Conservation (phyloP, 2,329 filamentous ascomycete species). For the Apiospora malaysiana region DNA sequence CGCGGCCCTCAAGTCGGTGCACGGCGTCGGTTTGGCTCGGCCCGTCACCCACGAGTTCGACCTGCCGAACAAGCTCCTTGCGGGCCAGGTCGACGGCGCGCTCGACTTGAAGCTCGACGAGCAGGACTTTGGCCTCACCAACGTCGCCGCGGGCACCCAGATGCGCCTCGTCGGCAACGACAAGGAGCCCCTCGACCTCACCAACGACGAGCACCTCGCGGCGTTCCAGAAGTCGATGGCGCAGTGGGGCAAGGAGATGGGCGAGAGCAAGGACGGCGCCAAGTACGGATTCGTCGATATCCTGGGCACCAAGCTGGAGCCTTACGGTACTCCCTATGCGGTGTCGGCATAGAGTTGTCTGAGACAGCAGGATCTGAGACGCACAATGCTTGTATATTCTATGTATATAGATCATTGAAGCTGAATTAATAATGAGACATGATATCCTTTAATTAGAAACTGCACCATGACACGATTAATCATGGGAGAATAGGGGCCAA, state of each 20-base stretch:
- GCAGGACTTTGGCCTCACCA: conserved; percentile 52
- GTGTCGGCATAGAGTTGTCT: background rate
- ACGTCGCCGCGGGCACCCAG: conserved; percentile 39
- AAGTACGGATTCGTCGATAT: conserved; percentile 42
- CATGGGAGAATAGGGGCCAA: no score
- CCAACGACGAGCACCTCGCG: conserved; percentile 38
- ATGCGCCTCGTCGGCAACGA: conserved; percentile 42
- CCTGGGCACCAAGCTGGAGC: conserved; percentile 38
- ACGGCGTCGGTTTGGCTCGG: conserved; percentile 63
- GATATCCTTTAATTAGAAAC: background rate
- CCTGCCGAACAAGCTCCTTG: conserved; percentile 39
- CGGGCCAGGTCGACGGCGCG: conserved; percentile 51
- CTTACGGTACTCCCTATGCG: conserved; percentile 38
- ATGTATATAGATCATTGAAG: background rate
- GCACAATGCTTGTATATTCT: background rate
- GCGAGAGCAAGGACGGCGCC: conserved; percentile 37
- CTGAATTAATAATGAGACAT: conserved; percentile 1
- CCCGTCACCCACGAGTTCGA: conserved; percentile 42
- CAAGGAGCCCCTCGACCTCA: conserved; percentile 39
- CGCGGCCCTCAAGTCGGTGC: conserved; percentile 59
- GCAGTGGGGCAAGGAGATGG: conserved; percentile 40
- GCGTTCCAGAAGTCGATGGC: conserved; percentile 38
- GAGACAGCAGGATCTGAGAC: background rate
- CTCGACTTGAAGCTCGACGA: conserved; percentile 55
- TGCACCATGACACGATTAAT: no score